phyloP scores from a whole-genome alignment of 2,329 filamentous ascomycete species.

The Nigrospora sphaerica region DNA sequence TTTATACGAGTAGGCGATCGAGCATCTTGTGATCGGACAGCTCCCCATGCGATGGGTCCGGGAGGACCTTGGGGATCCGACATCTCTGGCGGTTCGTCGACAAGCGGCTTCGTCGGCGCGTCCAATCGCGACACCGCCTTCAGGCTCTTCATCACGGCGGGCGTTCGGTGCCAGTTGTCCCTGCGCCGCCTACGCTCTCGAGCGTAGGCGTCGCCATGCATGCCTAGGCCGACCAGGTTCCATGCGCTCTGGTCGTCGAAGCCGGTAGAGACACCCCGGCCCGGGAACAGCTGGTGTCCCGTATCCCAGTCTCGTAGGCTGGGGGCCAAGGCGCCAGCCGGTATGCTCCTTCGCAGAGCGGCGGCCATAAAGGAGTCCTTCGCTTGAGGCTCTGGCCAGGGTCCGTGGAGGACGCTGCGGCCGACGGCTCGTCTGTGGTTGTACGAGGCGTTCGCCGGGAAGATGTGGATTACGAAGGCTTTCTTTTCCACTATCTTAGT shows the following conservation, averaged over 20 bases:
- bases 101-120: no score
- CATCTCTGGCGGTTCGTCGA: no score
- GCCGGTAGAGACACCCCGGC: slow-evolving; percentile 9
- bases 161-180: neutral
- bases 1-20: no score
- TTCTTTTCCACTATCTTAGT: slow-evolving; percentile 4
- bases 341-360: slow-evolving; percentile 16
- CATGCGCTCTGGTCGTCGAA: slow-evolving; percentile 14
- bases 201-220: neutral
- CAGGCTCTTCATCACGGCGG: slow-evolving; percentile 5
- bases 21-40: no score
- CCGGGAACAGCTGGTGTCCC: slow-evolving; percentile 16
- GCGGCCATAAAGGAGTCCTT: slow-evolving; percentile 18
- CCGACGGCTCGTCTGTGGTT: slow-evolving; percentile 15
- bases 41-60: no score
- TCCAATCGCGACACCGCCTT: neutral
- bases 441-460: slow-evolving; percentile 17
- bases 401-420: slow-evolving; percentile 18
- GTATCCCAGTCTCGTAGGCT: slow-evolving; percentile 23
- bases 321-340: slow-evolving; percentile 16
- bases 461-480: slow-evolving; percentile 20
- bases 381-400: slow-evolving; percentile 14
- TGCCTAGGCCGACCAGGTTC: neutral
- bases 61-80: no score
- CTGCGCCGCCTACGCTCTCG: neutral